A percentile compares a stretch with the other conserved stretches of the same genome.
Conservation (phyloP, 371 early-diverging fungal species). For the Mucor piriformis region DNA sequence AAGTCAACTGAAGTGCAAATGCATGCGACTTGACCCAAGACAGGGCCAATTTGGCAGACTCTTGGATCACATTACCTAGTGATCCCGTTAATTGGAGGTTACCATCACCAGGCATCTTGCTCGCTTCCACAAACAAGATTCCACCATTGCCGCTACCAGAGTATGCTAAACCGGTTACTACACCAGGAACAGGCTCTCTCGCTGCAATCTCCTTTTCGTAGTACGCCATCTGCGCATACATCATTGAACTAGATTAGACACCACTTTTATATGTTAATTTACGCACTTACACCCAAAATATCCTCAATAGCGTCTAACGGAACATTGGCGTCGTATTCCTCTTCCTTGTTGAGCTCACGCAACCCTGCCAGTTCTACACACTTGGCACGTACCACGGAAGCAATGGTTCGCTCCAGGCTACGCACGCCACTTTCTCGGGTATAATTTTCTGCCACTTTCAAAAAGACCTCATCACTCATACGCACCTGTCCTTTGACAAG, state of each 20-base stretch:
- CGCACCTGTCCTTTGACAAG: conserved; percentile 49
- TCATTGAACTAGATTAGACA: background rate
- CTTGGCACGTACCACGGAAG: conserved; percentile 70
- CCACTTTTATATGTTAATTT: background rate
- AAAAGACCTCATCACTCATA: conserved; percentile 55
- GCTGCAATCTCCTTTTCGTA: conserved; percentile 72
- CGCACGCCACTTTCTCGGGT: conserved; percentile 89
- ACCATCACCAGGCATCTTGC: conserved; percentile 77
- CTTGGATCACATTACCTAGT: conserved; percentile 87
- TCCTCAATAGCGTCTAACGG: conserved; percentile 47
- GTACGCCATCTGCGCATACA: conserved; percentile 26
- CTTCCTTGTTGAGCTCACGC: conserved; percentile 28
- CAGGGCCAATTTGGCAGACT: conserved; percentile 80
- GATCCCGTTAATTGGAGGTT: conserved; percentile 53
- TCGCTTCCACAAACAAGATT: conserved; percentile 81
- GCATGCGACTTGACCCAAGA: conserved; percentile 85
- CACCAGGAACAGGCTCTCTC: conserved; percentile 69
- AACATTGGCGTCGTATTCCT: conserved; percentile 15
- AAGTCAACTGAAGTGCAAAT: conserved; percentile 57
- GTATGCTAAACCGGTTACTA: conserved; percentile 85
- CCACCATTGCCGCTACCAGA: conserved; percentile 79
- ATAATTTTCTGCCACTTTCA: conserved; percentile 72
- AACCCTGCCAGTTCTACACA: conserved; percentile 70
- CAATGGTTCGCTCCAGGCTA: conserved; percentile 74
- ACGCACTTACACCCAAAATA: conserved; percentile 62